Evolutionary conservation across 345 rosid genomes (phyloP).

Genomic region (Bruguiera gymnorhiza): DNA sequence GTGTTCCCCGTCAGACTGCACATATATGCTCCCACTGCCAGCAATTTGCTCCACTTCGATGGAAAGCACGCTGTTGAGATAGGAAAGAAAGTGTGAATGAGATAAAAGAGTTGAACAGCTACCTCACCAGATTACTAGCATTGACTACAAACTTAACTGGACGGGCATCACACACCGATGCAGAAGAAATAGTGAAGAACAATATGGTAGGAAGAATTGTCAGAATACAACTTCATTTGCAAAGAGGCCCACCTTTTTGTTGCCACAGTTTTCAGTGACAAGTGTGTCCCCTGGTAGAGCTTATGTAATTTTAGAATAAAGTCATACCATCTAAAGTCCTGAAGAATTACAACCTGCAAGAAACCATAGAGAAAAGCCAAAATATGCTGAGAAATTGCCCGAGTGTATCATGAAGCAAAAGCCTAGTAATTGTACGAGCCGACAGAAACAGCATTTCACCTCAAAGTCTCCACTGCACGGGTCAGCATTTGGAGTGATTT

Average conservation of each 20-base stretch:
- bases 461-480: slow-evolving; percentile 76
- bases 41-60: slow-evolving; percentile 75
- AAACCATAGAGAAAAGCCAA: slow-evolving; percentile 16
- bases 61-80: slow-evolving; percentile 52
- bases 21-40: slow-evolving; percentile 50
- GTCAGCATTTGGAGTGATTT: slow-evolving; percentile 86
- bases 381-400: slow-evolving; percentile 1
- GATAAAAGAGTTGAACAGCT: background rate
- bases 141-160: background rate
- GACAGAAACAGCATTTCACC: slow-evolving; percentile 37
- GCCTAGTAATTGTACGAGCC: background rate
- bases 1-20: slow-evolving; percentile 94
- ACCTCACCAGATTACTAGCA: background rate
- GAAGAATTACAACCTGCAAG: slow-evolving; percentile 83
- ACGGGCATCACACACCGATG: background rate
- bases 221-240: slow-evolving; percentile 9
- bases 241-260: slow-evolving; percentile 54
- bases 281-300: slow-evolving; percentile 87
- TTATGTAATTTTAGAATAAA: slow-evolving; percentile 66
- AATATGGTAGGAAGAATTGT: background rate
- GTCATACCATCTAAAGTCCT: slow-evolving; percentile 91
- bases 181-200: background rate
- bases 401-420: background rate
- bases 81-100: background rate
- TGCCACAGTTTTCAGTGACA: slow-evolving; percentile 60